Percentiles rank a stretch among this genome's conserved stretches.
Conservation (phyloP, 2,329 filamentous ascomycete genomes). For the Scorias spongiosa region DNA sequence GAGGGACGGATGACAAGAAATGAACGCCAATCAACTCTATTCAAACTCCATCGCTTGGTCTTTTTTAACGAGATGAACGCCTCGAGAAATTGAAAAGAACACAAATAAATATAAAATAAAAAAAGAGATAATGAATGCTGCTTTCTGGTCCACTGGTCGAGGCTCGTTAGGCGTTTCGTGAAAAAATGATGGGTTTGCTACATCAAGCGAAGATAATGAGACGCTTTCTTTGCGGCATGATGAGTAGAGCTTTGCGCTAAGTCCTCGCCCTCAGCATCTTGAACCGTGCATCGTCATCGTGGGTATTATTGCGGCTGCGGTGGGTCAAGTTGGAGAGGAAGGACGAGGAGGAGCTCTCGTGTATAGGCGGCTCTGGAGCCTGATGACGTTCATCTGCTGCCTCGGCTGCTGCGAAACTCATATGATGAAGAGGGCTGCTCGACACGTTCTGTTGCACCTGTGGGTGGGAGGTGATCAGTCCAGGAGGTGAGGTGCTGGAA, state of each 20-base stretch:
- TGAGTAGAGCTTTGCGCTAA: background rate
- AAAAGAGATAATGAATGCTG: background rate
- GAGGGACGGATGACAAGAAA: no score
- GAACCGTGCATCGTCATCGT: constrained; percentile 4
- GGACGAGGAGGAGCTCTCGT: no score
- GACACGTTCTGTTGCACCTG: background rate
- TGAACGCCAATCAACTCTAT: no score
- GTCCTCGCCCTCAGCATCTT: constrained; percentile 12
- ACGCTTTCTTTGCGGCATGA: no score
- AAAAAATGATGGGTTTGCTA: no score
- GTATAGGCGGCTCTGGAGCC: background rate
- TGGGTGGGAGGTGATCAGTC: background rate
- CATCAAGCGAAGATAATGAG: no score
- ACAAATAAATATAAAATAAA: background rate
- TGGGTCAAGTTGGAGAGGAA: background rate
- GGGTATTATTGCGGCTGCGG: background rate
- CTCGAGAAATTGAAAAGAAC: background rate
- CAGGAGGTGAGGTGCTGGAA: background rate
- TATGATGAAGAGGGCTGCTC: background rate
- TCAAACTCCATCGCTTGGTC: no score
- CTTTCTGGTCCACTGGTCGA: background rate
- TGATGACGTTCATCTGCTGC: constrained; percentile 2
- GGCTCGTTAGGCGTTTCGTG: no score
- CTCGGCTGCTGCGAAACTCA: background rate
- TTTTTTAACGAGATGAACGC: background rate